Evolutionary conservation across 768 basidiomycete genomes (phyloP).

Genomic region (Tylopilus subfusipes): DNA sequence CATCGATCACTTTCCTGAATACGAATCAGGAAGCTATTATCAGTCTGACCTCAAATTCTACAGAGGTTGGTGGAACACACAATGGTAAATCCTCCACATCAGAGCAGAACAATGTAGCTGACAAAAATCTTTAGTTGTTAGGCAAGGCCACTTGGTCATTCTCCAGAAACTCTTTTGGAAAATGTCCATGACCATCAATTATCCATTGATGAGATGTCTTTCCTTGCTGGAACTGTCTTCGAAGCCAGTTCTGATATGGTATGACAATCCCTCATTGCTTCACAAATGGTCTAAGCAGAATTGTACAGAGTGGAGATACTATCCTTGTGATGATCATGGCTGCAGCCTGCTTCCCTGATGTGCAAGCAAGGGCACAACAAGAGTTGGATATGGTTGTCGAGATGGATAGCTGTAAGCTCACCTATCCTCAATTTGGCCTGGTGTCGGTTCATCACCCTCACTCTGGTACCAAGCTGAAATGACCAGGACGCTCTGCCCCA

Average conservation of each 20-base stretch:
- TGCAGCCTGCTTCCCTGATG: slow-evolving; percentile 50
- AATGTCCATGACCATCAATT: slow-evolving; percentile 45
- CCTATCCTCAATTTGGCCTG: background rate
- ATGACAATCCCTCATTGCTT: background rate
- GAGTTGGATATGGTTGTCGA: slow-evolving; percentile 54
- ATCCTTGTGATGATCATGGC: slow-evolving; percentile 48
- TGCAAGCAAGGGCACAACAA: slow-evolving; percentile 46
- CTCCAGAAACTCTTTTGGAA: slow-evolving; percentile 51
- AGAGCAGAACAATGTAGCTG: background rate
- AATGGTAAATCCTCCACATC: slow-evolving; percentile 33
- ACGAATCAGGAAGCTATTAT: slow-evolving; percentile 52
- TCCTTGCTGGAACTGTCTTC: slow-evolving; percentile 57
- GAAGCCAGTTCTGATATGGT: slow-evolving; percentile 61
- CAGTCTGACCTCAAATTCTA: slow-evolving; percentile 50
- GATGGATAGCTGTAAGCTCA: slow-evolving; percentile 25
- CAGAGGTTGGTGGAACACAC: slow-evolving; percentile 44
- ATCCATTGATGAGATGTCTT: slow-evolving; percentile 51
- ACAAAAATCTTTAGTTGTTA: background rate
- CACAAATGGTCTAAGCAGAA: background rate
- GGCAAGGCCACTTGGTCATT: slow-evolving; percentile 36
- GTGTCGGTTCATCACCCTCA: background rate
- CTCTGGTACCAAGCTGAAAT: slow-evolving; percentile 35
- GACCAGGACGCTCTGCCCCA: slow-evolving; percentile 35
- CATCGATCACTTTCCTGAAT: slow-evolving; percentile 45
- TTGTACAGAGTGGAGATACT: background rate